These are phyloP conservation scores for Ormosia semicastrata DNA, from an alignment of 306 rosid species.

Conservation along the genomic window DNA sequence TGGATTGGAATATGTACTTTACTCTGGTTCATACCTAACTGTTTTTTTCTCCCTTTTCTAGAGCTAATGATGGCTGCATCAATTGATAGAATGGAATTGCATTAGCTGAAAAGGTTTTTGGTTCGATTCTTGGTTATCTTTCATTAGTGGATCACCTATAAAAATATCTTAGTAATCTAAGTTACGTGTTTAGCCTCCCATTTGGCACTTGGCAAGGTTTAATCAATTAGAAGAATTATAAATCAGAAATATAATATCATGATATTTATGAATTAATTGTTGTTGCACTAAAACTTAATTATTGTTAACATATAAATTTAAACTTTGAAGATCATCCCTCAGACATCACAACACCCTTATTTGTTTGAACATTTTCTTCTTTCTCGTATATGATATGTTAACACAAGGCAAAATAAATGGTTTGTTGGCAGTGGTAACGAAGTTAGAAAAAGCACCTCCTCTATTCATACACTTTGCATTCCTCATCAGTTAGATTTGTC, in stretches of 20 bases:
- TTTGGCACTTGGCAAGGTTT: neutral
- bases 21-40: no score
- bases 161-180: no score
- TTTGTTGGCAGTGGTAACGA: constrained; percentile 4
- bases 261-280: neutral
- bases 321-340: neutral
- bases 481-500: constrained; percentile 88
- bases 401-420: constrained; percentile 25
- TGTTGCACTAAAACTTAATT: constrained; percentile 27
- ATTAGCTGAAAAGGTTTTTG: no score
- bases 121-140: no score
- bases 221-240: neutral
- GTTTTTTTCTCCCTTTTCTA: no score
- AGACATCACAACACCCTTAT: constrained; percentile 13
- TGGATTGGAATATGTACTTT: no score
- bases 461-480: constrained; percentile 88
- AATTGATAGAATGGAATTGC: no score
- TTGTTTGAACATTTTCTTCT: constrained; percentile 21
- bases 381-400: constrained; percentile 12
- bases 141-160: no score
- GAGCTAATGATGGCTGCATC: no score
- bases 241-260: constrained; percentile 6
- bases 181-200: no score
- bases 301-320: constrained; percentile 18
- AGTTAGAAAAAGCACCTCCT: constrained; percentile 3